phyloP scores from a whole-genome alignment of 495 filamentous ascomycete species.

The Gamarada debralockiae region DNA sequence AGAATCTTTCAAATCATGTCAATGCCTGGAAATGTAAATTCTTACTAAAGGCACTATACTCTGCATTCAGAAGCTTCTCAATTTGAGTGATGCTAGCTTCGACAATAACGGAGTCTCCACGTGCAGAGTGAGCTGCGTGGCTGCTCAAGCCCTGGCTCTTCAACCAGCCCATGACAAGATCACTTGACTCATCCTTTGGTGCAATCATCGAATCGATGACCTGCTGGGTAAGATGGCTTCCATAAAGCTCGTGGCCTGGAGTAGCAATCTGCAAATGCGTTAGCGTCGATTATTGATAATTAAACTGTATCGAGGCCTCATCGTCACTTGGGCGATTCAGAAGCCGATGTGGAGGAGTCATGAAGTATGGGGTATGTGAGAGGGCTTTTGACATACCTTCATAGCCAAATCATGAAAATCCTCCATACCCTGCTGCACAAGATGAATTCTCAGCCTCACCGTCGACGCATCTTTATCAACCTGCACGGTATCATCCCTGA shows the following conservation, averaged over 20 bases:
- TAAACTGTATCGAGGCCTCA: too few species aligned
- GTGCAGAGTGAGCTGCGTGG: conserved; percentile 13
- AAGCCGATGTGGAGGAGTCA: neutral
- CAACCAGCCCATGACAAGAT: conserved; percentile 22
- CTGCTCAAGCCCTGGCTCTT: conserved; percentile 11
- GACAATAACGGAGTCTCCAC: conserved; percentile 18
- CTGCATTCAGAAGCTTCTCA: conserved; percentile 21
- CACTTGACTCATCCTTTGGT: conserved; percentile 20
- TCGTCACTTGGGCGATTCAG: too few species aligned
- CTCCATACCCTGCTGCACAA: conserved; percentile 20
- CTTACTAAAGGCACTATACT: conserved; percentile 19
- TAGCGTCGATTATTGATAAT: too few species aligned
- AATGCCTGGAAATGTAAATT: neutral
- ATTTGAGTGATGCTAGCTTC: conserved; percentile 18
- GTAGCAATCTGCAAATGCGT: conserved; percentile 19
- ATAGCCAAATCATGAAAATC: conserved; percentile 23
- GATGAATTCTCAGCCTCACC: conserved; percentile 18
- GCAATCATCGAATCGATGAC: conserved; percentile 22
- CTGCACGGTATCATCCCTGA: conserved; percentile 3
- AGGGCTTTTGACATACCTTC: conserved; percentile 19
- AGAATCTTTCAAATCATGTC: neutral
- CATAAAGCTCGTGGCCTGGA: conserved; percentile 20
- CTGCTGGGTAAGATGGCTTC: conserved; percentile 19
- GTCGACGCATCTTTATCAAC: conserved; percentile 15
- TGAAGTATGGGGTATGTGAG: too few species aligned